Evolutionary conservation across 352 stramenopile species (phyloP).

Genomic region (Pythium aristosporum): DNA sequence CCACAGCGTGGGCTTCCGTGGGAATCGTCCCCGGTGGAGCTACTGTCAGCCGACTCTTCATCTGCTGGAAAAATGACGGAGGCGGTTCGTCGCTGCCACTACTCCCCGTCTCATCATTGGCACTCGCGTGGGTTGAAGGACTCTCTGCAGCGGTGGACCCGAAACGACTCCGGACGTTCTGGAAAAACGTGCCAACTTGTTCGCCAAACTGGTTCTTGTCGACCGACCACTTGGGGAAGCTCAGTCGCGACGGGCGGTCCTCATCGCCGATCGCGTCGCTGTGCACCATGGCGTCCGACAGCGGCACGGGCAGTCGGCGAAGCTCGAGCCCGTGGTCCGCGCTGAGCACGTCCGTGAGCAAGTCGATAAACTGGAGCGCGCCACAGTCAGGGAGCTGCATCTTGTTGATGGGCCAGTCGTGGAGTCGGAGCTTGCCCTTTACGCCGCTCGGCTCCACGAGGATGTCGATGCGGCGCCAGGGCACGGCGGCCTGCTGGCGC

Average conservation of each 20-base stretch:
- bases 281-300: constrained; percentile 1
- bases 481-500: constrained; percentile 46
- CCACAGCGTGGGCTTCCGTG: constrained; percentile 10
- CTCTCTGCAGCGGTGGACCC: neutral
- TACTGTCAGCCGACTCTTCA: constrained; percentile 7
- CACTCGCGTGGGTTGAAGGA: neutral
- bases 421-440: constrained; percentile 70
- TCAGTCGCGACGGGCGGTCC: constrained; percentile 19
- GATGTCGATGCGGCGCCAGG: constrained; percentile 67
- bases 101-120: neutral
- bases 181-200: constrained; percentile 29
- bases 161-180: constrained; percentile 24
- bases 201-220: constrained; percentile 29
- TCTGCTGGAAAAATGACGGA: constrained; percentile 16
- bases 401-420: constrained; percentile 81
- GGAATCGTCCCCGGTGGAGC: constrained; percentile 6
- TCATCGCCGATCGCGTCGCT: constrained; percentile 18
- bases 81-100: neutral
- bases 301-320: constrained; percentile 7
- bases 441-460: constrained; percentile 59
- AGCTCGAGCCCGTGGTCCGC: constrained; percentile 51
- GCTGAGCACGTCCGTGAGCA: constrained; percentile 69
- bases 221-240: constrained; percentile 20
- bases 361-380: constrained; percentile 69
- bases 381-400: constrained; percentile 64